Percentiles rank a stretch among this genome's conserved stretches.
Evolutionary conservation across 768 basidiomycete genomes (phyloP).

Genomic region (Xerocomellus chrysenteron): DNA sequence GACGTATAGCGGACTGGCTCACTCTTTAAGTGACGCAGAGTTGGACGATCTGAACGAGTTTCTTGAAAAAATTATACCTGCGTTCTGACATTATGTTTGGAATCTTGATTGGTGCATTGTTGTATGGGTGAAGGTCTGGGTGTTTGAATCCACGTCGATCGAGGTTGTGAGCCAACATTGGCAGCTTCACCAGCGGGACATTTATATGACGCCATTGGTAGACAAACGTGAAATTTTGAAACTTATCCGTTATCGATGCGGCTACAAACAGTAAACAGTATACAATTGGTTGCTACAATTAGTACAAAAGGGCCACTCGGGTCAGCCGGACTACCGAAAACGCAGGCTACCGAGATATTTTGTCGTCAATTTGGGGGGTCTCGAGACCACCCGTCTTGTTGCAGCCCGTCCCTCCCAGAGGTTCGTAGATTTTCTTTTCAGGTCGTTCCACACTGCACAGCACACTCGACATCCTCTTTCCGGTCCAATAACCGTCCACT

Average conservation of each 20-base stretch:
- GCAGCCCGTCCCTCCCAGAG: neutral
- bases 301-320: neutral
- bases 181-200: neutral
- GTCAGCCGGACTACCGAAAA: neutral
- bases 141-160: neutral
- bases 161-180: neutral
- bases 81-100: neutral
- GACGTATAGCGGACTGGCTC: neutral
- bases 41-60: neutral
- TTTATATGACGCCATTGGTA: no score
- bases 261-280: neutral
- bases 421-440: neutral
- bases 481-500: neutral
- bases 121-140: neutral
- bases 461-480: neutral
- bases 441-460: neutral
- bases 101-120: neutral
- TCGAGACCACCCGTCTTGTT: conserved; percentile 21
- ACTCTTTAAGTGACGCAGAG: neutral
- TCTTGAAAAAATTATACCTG: neutral
- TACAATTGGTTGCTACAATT: no score
- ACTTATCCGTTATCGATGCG: neutral
- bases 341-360: conserved; percentile 8
- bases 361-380: conserved; percentile 24
- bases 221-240: no score